Conservation (phyloP, 169 alveolate species). For the Plasmodium chabaudi region DNA sequence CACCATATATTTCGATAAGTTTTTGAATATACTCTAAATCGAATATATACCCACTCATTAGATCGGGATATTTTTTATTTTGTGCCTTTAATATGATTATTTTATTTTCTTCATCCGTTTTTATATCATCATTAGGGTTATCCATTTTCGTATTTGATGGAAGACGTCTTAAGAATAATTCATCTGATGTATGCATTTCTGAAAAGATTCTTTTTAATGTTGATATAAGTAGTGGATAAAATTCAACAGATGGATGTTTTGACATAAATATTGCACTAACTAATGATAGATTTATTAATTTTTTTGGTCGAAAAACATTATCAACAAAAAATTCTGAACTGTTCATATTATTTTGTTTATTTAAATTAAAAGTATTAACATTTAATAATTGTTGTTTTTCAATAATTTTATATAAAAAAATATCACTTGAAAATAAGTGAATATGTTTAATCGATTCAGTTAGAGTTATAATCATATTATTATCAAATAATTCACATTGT, state of each 20-base stretch:
- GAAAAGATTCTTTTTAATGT: constrained; percentile 52
- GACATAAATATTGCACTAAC: constrained; percentile 60
- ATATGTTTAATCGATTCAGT: constrained; percentile 56
- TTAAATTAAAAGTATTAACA: constrained; percentile 42
- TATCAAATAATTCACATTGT: constrained; percentile 64
- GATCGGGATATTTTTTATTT: constrained; percentile 39
- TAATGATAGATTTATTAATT: constrained; percentile 38
- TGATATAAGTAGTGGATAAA: constrained; percentile 50
- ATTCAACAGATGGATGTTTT: constrained; percentile 43
- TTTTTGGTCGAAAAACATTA: constrained; percentile 46
- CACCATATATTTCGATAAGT: constrained; percentile 54
- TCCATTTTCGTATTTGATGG: not conserved
- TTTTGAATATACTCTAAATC: constrained; percentile 65
- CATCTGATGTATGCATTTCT: constrained; percentile 35
- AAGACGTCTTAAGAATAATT: constrained; percentile 2
- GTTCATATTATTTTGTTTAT: constrained; percentile 31
- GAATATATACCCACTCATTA: constrained; percentile 52
- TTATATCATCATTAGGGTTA: not conserved
- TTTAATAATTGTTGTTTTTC: constrained; percentile 64
- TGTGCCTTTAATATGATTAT: constrained; percentile 2
- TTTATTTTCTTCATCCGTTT: not conserved
- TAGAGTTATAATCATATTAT: constrained; percentile 64
- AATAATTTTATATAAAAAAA: constrained; percentile 45
- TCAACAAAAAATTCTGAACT: constrained; percentile 39
- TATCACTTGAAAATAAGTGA: constrained; percentile 47